These are phyloP conservation scores for Erodium chrysanthum DNA, from an alignment of 441 rosid species.

Conservation along the genomic window DNA sequence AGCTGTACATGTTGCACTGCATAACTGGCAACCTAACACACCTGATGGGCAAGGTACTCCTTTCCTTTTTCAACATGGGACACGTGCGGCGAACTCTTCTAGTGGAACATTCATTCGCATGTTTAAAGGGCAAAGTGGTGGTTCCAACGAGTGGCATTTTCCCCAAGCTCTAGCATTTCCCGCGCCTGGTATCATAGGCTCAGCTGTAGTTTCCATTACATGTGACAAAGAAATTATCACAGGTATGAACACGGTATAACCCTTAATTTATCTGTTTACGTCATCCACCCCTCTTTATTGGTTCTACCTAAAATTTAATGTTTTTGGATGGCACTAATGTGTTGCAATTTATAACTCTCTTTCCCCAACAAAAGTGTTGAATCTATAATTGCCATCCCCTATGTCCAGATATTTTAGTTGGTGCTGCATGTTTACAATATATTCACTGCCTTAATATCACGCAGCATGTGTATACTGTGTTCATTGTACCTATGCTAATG, in stretches of 20 bases:
- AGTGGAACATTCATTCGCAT: constrained; percentile 81
- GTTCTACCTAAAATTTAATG: neutral
- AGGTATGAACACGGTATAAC: constrained; percentile 34
- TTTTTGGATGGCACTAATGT: neutral
- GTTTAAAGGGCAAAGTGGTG: constrained; percentile 69
- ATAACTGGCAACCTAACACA: constrained; percentile 97
- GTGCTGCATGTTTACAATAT: neutral
- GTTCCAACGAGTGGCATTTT: constrained; percentile 62
- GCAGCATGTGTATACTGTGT: neutral
- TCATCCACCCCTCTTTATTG: constrained; percentile 1
- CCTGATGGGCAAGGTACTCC: constrained; percentile 95
- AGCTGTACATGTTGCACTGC: constrained; percentile 81
- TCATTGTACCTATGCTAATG: neutral
- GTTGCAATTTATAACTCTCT: neutral
- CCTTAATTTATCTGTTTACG: neutral
- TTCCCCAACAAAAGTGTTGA: neutral
- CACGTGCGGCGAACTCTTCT: constrained; percentile 48
- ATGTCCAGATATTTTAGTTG: neutral
- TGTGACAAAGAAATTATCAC: constrained; percentile 76
- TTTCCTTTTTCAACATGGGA: constrained; percentile 90
- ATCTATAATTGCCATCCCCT: neutral
- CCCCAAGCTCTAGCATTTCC: constrained; percentile 94
- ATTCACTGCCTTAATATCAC: neutral
- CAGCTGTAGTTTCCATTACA: constrained; percentile 74
- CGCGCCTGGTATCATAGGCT: constrained; percentile 72